A percentile compares a stretch with the other conserved stretches of the same genome.
These are phyloP conservation scores for Fraxinus angustifolia DNA, from an alignment of 305 asterid species.

Conservation along the genomic window DNA sequence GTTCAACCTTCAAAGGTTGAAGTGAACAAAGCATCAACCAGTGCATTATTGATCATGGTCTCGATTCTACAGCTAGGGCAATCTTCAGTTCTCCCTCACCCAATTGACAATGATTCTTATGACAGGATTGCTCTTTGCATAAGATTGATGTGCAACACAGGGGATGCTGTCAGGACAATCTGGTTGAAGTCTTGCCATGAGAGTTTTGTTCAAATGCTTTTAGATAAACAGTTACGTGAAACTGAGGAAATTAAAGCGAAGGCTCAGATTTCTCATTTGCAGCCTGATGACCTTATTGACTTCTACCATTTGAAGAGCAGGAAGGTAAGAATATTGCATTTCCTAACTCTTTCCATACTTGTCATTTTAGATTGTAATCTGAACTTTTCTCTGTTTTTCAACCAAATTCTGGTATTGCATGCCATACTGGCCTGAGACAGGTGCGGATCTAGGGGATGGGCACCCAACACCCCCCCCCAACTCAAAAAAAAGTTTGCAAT, in stretches of 20 bases:
- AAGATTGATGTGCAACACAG: constrained; percentile 38
- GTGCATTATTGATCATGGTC: constrained; percentile 40
- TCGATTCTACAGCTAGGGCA: constrained; percentile 52
- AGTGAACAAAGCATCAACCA: constrained; percentile 40
- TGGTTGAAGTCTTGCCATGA: constrained; percentile 54
- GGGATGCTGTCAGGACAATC: constrained; percentile 41
- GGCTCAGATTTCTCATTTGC: constrained; percentile 42
- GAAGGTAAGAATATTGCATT: constrained; percentile 33
- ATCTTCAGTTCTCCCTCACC: constrained; percentile 53
- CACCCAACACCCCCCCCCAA: not conserved
- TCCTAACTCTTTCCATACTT: not conserved
- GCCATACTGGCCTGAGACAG: not conserved
- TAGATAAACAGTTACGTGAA: constrained; percentile 48
- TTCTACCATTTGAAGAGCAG: constrained; percentile 57
- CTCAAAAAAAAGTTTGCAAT: not conserved
- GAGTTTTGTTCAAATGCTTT: constrained; percentile 47
- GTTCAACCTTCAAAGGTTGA: constrained; percentile 47
- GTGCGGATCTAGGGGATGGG: not conserved
- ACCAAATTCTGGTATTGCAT: not conserved
- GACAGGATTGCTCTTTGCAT: constrained; percentile 45
- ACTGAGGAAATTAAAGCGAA: constrained; percentile 51
- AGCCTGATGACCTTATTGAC: constrained; percentile 56
- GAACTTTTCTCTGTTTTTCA: not conserved
- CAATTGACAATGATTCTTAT: constrained; percentile 49
- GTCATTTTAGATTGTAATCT: not conserved